Percentiles rank a stretch among this genome's conserved stretches.
These are phyloP conservation scores for Aspergillus sclerotialis DNA, from an alignment of 2,329 filamentous ascomycete genomes.

Conservation along the genomic window DNA sequence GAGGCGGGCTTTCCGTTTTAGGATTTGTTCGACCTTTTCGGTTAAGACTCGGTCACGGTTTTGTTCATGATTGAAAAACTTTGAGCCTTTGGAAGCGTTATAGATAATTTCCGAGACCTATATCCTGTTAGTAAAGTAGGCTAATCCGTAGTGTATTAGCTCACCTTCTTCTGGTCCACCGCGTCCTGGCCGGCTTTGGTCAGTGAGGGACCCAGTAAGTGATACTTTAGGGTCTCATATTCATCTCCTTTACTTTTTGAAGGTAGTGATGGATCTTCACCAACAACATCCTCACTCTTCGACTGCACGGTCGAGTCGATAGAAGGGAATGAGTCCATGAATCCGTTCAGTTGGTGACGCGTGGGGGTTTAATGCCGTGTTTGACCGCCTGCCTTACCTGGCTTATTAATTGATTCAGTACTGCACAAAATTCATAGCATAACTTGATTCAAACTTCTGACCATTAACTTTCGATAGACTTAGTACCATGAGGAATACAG, in stretches of 20 bases:
- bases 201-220: slow-evolving; percentile 79
- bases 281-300: neutral
- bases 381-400: too few species aligned
- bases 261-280: neutral
- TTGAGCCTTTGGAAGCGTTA: slow-evolving; percentile 91
- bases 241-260: slow-evolving; percentile 4
- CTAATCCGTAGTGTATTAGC: too few species aligned
- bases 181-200: slow-evolving; percentile 89
- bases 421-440: too few species aligned
- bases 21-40: slow-evolving; percentile 73
- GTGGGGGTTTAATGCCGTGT: too few species aligned
- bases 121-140: neutral
- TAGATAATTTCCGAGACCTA: slow-evolving; percentile 94
- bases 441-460: too few species aligned
- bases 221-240: slow-evolving; percentile 74
- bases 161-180: slow-evolving; percentile 82
- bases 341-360: too few species aligned
- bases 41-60: slow-evolving; percentile 74
- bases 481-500: too few species aligned
- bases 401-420: too few species aligned
- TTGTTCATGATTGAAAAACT: slow-evolving; percentile 91
- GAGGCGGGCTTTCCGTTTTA: slow-evolving; percentile 66
- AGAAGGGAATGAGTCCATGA: neutral
- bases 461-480: too few species aligned
- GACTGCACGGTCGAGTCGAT: neutral